Conservation (phyloP, 805 yeast species). For the Sugiyamaella qingdaonensis region DNA sequence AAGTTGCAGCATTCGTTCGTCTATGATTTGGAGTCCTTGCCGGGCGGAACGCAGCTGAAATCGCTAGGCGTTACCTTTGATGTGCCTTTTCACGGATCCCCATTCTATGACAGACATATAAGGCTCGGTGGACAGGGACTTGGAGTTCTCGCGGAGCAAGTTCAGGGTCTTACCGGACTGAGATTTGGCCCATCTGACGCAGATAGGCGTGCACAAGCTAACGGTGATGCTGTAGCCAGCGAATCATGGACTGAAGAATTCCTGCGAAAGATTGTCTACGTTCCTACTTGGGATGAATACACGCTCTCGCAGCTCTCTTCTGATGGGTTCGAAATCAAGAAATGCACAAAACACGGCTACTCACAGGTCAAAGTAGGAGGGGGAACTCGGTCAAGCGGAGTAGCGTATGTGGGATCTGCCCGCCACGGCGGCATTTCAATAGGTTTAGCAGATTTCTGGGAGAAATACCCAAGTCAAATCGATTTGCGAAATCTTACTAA, state of each 20-base stretch:
- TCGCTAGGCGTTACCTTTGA: constrained; percentile 2
- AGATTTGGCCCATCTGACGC: not conserved
- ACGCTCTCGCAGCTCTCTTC: constrained; percentile 6
- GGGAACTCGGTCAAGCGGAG: constrained; percentile 9
- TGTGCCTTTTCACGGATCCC: constrained; percentile 6
- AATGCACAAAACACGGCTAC: constrained; percentile 6
- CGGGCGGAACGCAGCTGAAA: not conserved
- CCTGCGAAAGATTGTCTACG: not conserved
- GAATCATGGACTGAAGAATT: not conserved
- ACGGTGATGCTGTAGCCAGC: not conserved
- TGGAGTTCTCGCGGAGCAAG: constrained; percentile 6
- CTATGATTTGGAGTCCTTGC: constrained; percentile 3
- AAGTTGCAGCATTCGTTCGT: constrained; percentile 6
- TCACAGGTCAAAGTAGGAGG: constrained; percentile 8
- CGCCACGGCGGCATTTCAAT: constrained; percentile 7
- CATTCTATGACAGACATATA: constrained; percentile 5
- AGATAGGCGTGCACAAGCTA: not conserved
- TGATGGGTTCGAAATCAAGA: constrained; percentile 10
- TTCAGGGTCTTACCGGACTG: constrained; percentile 7
- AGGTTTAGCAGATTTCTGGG: constrained; percentile 10
- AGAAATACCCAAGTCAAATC: constrained; percentile 11
- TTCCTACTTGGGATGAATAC: constrained; percentile 4
- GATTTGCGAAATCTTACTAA: constrained; percentile 1
- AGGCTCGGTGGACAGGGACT: constrained; percentile 4
- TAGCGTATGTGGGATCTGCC: constrained; percentile 8